Base-by-base conservation (phyloP, 768 basidiomycete genomes). In the Candolleomyces eurysporus region DNA sequence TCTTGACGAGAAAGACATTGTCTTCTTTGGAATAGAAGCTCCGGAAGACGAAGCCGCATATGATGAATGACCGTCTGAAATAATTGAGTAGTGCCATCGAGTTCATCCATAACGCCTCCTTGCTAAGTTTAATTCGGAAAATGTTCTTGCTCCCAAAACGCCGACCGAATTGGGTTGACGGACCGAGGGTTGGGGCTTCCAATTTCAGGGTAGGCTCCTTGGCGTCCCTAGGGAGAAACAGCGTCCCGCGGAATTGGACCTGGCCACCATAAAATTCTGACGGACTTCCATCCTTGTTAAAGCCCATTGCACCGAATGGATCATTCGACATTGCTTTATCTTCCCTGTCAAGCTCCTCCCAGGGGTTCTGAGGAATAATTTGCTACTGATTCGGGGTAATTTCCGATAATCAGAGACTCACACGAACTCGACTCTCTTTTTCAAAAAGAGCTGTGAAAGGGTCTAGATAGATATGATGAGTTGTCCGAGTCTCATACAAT, bases 331-430 rank as follows among this genome's bases (percentile, higher is more conserved):
- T 62, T 61, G 71, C 71, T 0, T 83, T 86, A 5, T 83, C 79
- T 66, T 91, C 89, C 4, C 64, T 70, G 64, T 90, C 87, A 4
- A 90, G 72, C 66, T 89, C 85, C 46, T 67, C 66, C 87, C 87
- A 91, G 0, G 87, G 86, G 14, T 78, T 76, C 88, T 90, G 50
- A 59, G 11, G 2, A 32, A 51, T 2, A 11, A 11, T 36, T 57
- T 21, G 1, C 7, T 17, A 17, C 26, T 26, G 26, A 42, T 19
- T 17, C 4, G 30, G 19, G 2, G 1, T 49, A 26, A 19, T 0
- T 49, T 4, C 5, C 7, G 2, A 53, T 1, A 26, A 26, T 26
- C 26, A 26, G 26, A 26, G 0, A 19, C 55, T 19, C 31, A 61
- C 60, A 2, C 48, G 42, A 5, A 52, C 53, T 40, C 13, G 19